Conservation (phyloP, 306 rosid species). For the Inga oerstediana region DNA sequence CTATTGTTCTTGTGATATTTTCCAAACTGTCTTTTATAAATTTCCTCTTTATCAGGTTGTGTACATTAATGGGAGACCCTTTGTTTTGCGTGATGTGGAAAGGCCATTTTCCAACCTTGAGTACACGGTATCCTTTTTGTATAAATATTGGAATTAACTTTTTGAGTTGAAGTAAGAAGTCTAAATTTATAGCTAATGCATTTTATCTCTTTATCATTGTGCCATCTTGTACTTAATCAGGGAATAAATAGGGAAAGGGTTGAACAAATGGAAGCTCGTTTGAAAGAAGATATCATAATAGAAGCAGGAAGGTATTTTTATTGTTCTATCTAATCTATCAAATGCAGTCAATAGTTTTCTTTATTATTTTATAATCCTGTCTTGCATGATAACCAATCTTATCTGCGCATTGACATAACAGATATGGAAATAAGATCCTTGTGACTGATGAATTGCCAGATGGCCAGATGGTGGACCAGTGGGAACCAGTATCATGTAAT, state of each 20-base stretch:
- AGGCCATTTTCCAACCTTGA: constrained; percentile 93
- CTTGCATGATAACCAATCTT: constrained; percentile 35
- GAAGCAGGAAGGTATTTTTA: constrained; percentile 82
- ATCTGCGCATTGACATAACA: constrained; percentile 48
- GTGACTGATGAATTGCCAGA: constrained; percentile 96
- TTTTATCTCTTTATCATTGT: constrained; percentile 12
- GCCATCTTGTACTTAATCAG: constrained; percentile 44
- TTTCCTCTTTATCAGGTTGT: constrained; percentile 59
- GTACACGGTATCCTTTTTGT: constrained; percentile 63
- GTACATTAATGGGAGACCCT: constrained; percentile 87
- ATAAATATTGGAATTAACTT: constrained; percentile 6
- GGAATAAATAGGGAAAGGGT: constrained; percentile 87
- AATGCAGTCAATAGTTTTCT: constrained; percentile 8
- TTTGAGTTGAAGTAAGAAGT: constrained; percentile 28
- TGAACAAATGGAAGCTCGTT: constrained; percentile 92
- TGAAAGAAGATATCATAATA: constrained; percentile 72
- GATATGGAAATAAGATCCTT: constrained; percentile 89
- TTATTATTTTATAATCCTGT: neutral
- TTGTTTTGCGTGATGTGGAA: constrained; percentile 91
- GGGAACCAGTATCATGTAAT: constrained; percentile 77
- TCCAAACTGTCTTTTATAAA: neutral
- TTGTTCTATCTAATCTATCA: neutral
- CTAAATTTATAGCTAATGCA: constrained; percentile 9
- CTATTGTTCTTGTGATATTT: constrained; percentile 10
- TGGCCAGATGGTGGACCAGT: constrained; percentile 99